Conservation (phyloP, 176 grass and related monocot genomes). For the Pontederia paniculata region DNA sequence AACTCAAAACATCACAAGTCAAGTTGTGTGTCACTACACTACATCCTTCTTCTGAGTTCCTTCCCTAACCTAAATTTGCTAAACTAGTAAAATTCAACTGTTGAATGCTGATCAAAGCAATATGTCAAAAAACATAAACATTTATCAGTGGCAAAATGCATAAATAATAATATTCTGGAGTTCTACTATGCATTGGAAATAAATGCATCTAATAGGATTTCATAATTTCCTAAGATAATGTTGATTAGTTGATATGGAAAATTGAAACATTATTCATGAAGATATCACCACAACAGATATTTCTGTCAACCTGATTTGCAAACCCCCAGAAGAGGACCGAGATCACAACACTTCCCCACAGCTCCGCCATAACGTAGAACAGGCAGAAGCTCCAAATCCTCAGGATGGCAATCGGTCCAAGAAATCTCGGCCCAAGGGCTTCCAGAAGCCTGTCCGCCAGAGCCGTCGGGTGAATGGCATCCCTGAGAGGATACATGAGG, state of each 20-base stretch:
- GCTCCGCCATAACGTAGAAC: constrained; percentile 97
- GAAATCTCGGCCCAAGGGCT: constrained; percentile 60
- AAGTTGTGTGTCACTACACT: too few species aligned
- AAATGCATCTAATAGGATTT: too few species aligned
- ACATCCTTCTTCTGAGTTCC: too few species aligned
- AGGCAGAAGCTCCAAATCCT: constrained; percentile 96
- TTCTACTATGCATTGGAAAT: too few species aligned
- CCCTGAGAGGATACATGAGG: constrained; percentile 68
- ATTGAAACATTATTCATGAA: constrained; percentile 1
- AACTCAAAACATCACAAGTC: too few species aligned
- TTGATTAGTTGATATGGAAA: not conserved
- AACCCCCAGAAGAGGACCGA: constrained; percentile 97
- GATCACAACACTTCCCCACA: constrained; percentile 95
- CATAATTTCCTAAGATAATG: too few species aligned
- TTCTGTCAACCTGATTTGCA: constrained; percentile 60
- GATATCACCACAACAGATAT: not conserved
- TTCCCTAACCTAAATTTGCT: too few species aligned
- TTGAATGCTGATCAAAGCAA: too few species aligned
- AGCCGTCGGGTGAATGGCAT: constrained; percentile 77
- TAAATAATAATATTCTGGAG: too few species aligned
- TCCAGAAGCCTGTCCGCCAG: constrained; percentile 61
- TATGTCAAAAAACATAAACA: too few species aligned
- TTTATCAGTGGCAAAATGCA: too few species aligned
- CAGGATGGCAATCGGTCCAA: constrained; percentile 72
- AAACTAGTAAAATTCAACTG: too few species aligned